phyloP scores from a whole-genome alignment of 2,329 filamentous ascomycete genomes.

The Aureobasidium mangrovei region DNA sequence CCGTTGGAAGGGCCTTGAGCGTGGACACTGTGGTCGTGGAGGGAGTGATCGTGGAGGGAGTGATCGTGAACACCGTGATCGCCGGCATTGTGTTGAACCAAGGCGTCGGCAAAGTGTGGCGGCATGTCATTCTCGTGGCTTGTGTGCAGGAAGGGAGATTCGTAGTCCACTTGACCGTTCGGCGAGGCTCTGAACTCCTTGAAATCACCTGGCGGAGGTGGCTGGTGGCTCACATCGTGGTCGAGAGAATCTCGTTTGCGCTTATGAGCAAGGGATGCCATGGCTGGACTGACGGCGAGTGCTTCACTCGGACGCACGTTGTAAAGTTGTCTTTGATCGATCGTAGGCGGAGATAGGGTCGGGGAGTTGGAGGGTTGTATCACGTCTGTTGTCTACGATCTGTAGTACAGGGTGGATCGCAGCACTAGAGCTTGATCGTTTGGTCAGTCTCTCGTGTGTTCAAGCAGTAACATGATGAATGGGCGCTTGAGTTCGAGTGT shows the following conservation, averaged over 20 bases:
- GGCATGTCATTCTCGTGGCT: conserved; percentile 33
- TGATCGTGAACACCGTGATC: conserved; percentile 18
- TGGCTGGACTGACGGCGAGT: conserved; percentile 1
- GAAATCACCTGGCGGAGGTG: conserved; percentile 14
- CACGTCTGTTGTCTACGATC: too few relatives aligned
- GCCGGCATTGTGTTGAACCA: conserved; percentile 25
- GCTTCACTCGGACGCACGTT: too few relatives aligned
- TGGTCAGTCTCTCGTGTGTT: too few relatives aligned
- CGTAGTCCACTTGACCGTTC: conserved; percentile 23
- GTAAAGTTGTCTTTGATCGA: background rate
- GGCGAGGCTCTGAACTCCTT: conserved; percentile 17
- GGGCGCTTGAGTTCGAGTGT: too few relatives aligned
- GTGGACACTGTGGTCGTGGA: conserved; percentile 23
- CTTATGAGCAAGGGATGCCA: conserved; percentile 31
- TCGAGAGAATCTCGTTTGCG: conserved; percentile 40
- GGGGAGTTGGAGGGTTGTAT: background rate
- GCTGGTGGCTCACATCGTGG: conserved; percentile 30
- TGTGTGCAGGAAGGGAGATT: conserved; percentile 26
- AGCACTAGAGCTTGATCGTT: too few relatives aligned
- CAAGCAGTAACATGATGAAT: too few relatives aligned
- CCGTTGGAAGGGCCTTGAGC: conserved; percentile 27
- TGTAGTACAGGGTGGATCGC: too few relatives aligned
- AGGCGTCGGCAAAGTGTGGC: conserved; percentile 29
- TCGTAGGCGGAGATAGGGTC: background rate
- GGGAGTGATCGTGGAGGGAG: conserved; percentile 12